Evolutionary conservation across 2,329 filamentous ascomycete species (phyloP), one percentile per base, ranked within the genome.

Genomic region (Paramyrothecium sp.): DNA sequence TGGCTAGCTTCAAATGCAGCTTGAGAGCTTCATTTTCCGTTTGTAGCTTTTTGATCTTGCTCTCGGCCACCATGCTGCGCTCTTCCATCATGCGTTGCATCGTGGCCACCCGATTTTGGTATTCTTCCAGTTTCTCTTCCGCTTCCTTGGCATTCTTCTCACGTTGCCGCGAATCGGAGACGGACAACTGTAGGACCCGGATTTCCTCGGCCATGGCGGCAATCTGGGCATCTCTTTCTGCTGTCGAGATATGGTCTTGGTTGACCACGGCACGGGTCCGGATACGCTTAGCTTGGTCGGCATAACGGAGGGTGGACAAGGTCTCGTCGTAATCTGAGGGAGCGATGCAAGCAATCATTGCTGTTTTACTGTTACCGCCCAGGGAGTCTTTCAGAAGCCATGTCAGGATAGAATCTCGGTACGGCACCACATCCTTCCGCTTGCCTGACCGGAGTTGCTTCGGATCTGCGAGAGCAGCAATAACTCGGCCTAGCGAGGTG

Each of bases 71-170:
- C 72, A 96, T 89, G 59, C 89, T 87, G 61, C 89, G 89, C 76
- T 99, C 95, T 72, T 98, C 93, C 93, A 97, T 97, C 73, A 96
- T 85, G 58, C 93, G 88, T 73, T 98, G 92, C 89, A 99, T 92
- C 56, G 89, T 86, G 51, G 86, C 83, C 19, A 99, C 95, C 67
- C 93, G 90, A 62, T 88, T 87, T 77, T 99, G 95, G 74, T 98
- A 99, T 73, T 97, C 92, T 67, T 98, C 95, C 22, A 99, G 79
- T 65, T 89, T 89, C 71, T 95, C 91, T 61, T 92, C 91, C 62
- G 91, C 88, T 41, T 89, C 82, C 65, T 89, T 86, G 56, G 87
- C 89, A 65, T 93, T 91, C 70, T 91, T 89, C 74, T 95, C 91
- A 54, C 82, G 85, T 65, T 81, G 85, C 61, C 80, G 77, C 53